Percentiles rank a stretch among this genome's conserved stretches.
phyloP scores from a whole-genome alignment of 352 stramenopile species.

The Proteromonas lacertae region DNA sequence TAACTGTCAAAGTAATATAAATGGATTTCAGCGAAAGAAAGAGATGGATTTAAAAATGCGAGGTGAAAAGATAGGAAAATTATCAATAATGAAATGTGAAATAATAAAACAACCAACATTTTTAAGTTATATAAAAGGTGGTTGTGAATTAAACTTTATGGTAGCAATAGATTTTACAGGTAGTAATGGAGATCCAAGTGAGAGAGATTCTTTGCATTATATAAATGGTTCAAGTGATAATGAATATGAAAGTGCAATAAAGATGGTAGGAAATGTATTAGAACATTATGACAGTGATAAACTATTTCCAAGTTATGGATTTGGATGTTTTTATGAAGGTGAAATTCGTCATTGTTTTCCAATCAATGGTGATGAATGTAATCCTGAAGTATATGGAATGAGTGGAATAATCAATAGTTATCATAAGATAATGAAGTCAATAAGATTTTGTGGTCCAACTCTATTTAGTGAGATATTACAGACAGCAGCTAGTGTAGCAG shows the following conservation, averaged over 20 bases:
- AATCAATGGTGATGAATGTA: not conserved
- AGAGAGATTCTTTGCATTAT: constrained; percentile 12
- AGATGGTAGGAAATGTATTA: constrained; percentile 21
- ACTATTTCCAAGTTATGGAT: constrained; percentile 27
- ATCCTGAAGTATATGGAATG: constrained; percentile 15
- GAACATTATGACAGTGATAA: constrained; percentile 32
- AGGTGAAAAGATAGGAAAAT: not conserved
- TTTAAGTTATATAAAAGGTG: constrained; percentile 11
- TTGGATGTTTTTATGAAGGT: constrained; percentile 10
- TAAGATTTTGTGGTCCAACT: constrained; percentile 22
- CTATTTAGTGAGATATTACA: constrained; percentile 26
- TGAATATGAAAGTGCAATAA: constrained; percentile 7
- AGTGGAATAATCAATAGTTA: constrained; percentile 19
- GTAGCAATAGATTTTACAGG: constrained; percentile 37
- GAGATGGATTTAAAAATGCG: constrained; percentile 3
- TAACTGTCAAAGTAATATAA: constrained; percentile 16
- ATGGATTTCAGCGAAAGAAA: constrained; percentile 19
- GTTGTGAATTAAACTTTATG: constrained; percentile 39
- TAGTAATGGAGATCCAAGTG: constrained; percentile 20
- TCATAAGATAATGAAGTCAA: constrained; percentile 12
- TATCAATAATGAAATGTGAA: not conserved
- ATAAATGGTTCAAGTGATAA: constrained; percentile 8
- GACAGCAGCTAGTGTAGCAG: constrained; percentile 10
- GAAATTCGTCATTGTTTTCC: not conserved
- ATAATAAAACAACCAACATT: too few species aligned